Conservation (phyloP, 768 basidiomycete genomes). For the Mycena floridula region DNA sequence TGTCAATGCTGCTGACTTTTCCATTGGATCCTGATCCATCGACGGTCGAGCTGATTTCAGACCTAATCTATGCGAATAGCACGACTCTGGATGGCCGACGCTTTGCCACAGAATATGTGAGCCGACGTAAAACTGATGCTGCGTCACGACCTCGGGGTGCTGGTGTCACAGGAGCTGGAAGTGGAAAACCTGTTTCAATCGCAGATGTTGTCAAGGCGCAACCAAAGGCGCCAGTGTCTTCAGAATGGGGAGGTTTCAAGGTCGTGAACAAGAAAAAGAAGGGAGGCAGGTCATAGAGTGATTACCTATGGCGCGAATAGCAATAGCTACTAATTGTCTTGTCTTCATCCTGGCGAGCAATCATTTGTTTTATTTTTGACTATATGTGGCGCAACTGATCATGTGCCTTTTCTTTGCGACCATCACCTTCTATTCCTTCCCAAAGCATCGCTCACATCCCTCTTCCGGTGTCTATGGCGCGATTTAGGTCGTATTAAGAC, state of each 20-base stretch:
- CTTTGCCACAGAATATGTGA: slow-evolving; percentile 89
- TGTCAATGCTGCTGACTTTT: slow-evolving; percentile 92
- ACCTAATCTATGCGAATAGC: slow-evolving; percentile 90
- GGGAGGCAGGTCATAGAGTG: slow-evolving; percentile 46
- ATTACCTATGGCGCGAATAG: neutral
- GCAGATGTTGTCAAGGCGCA: slow-evolving; percentile 89
- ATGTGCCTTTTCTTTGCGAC: no score
- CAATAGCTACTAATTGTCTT: neutral
- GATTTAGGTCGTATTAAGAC: no score
- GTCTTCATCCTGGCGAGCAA: no score
- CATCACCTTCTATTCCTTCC: no score
- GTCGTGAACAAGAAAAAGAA: slow-evolving; percentile 97
- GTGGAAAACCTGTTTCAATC: slow-evolving; percentile 60
- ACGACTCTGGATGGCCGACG: slow-evolving; percentile 92
- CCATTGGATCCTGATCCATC: slow-evolving; percentile 82
- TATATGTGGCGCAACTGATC: no score
- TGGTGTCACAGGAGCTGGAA: slow-evolving; percentile 24
- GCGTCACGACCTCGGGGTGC: slow-evolving; percentile 41
- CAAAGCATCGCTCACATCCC: no score
- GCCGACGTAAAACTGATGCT: slow-evolving; percentile 81
- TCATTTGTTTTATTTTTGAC: no score
- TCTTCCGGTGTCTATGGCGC: no score
- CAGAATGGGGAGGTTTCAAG: slow-evolving; percentile 87
- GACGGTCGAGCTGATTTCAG: slow-evolving; percentile 88
- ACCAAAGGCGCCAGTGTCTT: slow-evolving; percentile 63